Conservation (phyloP, 1,284 basidiomycete genomes). For the Xanthoconium separans region DNA sequence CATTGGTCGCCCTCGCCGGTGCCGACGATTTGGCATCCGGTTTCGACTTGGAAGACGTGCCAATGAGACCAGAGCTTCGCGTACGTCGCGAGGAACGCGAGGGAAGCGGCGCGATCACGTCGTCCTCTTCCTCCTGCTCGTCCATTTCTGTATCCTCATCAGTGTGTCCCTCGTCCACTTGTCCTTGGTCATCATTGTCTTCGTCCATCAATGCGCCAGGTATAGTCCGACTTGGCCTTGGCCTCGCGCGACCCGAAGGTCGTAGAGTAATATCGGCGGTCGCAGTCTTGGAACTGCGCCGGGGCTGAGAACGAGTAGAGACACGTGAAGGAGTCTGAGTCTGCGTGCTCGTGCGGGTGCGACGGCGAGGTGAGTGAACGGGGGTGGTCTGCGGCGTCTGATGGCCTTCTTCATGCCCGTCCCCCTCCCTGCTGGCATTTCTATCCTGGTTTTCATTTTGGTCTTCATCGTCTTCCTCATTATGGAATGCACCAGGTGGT, state of each 20-base stretch:
- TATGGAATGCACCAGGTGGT: slow-evolving; percentile 26
- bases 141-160: slow-evolving; percentile 18
- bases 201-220: slow-evolving; percentile 58
- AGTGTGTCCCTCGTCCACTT: slow-evolving; percentile 20
- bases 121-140: slow-evolving; percentile 40
- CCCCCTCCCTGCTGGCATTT: slow-evolving; percentile 21
- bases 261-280: neutral
- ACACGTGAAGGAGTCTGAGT: slow-evolving; percentile 14
- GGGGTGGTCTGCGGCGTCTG: slow-evolving; percentile 27
- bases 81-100: slow-evolving; percentile 30
- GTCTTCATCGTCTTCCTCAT: slow-evolving; percentile 19
- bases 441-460: slow-evolving; percentile 1
- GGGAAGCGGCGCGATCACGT: slow-evolving; percentile 53
- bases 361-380: slow-evolving; percentile 13
- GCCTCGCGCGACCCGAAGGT: slow-evolving; percentile 11
- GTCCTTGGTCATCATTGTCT: slow-evolving; percentile 34
- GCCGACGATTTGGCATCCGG: slow-evolving; percentile 2
- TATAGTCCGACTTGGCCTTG: slow-evolving; percentile 40
- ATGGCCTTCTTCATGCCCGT: slow-evolving; percentile 33
- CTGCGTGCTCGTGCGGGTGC: slow-evolving; percentile 12
- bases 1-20: neutral
- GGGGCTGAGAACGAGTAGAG: slow-evolving; percentile 11
- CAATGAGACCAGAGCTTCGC: slow-evolving; percentile 20
- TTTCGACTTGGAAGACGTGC: slow-evolving; percentile 9
- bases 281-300: slow-evolving; percentile 8